Evolutionary conservation across 352 stramenopile genomes (phyloP).

Genomic region (Globisporangium radiosum): DNA sequence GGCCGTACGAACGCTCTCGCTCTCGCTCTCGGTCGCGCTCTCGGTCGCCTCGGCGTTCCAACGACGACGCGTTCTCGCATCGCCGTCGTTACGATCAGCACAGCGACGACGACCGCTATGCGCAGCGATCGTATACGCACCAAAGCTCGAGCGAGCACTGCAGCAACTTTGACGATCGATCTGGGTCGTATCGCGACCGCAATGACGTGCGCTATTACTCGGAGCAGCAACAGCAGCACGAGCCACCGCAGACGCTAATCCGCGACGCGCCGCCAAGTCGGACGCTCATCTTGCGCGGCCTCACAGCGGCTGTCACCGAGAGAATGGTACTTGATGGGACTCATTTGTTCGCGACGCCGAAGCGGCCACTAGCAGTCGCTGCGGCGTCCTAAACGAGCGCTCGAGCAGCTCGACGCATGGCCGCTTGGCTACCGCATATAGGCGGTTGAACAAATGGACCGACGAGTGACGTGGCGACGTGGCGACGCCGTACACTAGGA

Average conservation of each 20-base stretch:
- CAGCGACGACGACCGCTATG: neutral
- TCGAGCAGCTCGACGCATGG: constrained; percentile 6
- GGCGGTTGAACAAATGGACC: neutral
- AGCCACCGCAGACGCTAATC: constrained; percentile 2
- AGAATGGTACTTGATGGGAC: constrained; percentile 78
- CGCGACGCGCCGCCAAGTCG: constrained; percentile 31
- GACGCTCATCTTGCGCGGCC: constrained; percentile 54
- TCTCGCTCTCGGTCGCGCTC: too few relatives aligned
- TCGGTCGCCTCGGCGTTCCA: neutral
- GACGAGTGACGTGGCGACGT: neutral
- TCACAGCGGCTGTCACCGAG: constrained; percentile 44
- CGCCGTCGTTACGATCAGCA: neutral
- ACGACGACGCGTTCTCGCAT: too few relatives aligned
- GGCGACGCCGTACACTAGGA: neutral
- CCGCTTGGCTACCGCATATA: neutral
- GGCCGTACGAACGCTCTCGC: too few relatives aligned
- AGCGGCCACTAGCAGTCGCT: neutral
- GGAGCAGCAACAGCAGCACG: neutral
- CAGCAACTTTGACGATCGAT: neutral
- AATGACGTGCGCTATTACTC: neutral
- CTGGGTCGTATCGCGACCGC: neutral
- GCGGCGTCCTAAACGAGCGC: too few relatives aligned
- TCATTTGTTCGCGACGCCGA: neutral
- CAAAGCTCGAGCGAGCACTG: neutral
- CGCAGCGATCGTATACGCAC: neutral